phyloP scores from a whole-genome alignment of 1,284 basidiomycete species.

The Chalciporus sp. region DNA sequence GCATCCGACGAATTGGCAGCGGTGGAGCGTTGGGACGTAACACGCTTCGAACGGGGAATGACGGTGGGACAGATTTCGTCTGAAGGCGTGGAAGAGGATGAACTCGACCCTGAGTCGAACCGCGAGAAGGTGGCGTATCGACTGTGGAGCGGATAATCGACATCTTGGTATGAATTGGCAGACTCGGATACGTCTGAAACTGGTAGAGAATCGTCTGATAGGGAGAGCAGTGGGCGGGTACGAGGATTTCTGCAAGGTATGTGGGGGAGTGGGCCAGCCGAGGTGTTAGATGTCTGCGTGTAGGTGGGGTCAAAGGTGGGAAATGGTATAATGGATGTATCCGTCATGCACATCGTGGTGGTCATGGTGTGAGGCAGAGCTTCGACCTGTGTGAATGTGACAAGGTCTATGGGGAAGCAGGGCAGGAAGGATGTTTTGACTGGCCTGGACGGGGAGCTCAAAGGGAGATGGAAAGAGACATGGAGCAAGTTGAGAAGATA shows the following conservation, averaged over 20 bases:
- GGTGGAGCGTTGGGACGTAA: conserved; percentile 33
- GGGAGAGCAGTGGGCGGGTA: conserved; percentile 7
- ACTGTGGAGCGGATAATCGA: conserved; percentile 15
- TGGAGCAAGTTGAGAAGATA: conserved; percentile 14
- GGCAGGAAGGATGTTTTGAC: background rate
- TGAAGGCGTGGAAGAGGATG: conserved; percentile 36
- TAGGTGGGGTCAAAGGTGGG: conserved; percentile 32
- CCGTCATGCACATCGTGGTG: conserved; percentile 33
- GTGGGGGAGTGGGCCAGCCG: conserved; percentile 49
- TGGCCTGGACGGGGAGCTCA: conserved; percentile 6
- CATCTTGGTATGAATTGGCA: background rate
- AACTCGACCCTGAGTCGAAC: conserved; percentile 38
- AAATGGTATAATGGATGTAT: conserved; percentile 41
- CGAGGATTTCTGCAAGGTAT: conserved; percentile 20
- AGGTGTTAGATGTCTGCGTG: conserved; percentile 50
- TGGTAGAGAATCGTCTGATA: conserved; percentile 19
- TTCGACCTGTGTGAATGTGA: conserved; percentile 2
- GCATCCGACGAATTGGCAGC: conserved; percentile 13
- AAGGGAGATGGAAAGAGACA: conserved; percentile 16
- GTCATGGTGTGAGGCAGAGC: conserved; percentile 22
- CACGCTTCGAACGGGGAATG: conserved; percentile 38
- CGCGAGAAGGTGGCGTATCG: conserved; percentile 16
- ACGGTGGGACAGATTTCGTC: conserved; percentile 34
- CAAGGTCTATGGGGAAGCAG: background rate
- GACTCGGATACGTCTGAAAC: conserved; percentile 7